These are phyloP conservation scores for Bigelowiella natans DNA, from an alignment of 78 protist genomes.

Conservation along the genomic window DNA sequence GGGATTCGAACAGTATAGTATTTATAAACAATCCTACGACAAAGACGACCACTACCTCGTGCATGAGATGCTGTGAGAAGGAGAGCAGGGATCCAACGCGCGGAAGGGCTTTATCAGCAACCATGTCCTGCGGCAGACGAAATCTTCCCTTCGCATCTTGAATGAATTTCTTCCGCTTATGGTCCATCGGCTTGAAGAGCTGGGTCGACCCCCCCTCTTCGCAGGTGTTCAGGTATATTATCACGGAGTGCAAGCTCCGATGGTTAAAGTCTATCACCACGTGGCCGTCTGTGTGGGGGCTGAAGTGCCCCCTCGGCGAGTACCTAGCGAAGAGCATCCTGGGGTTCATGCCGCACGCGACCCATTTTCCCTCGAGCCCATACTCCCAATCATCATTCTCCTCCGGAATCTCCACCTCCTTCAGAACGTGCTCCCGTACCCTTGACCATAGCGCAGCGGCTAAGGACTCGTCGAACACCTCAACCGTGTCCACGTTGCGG, in stretches of 20 bases:
- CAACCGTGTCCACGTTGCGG: not conserved
- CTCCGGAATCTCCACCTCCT: not conserved
- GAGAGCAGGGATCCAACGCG: not conserved
- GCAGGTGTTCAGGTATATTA: conserved; percentile 8
- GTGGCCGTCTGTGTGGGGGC: conserved; percentile 21
- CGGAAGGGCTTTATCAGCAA: not conserved
- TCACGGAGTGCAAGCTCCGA: not conserved
- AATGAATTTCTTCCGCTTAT: not conserved
- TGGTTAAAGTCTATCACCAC: not conserved
- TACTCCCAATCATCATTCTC: not conserved
- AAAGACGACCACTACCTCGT: not conserved
- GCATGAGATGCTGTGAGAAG: not conserved
- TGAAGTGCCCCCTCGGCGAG: conserved; percentile 12
- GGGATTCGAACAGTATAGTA: not conserved
- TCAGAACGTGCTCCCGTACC: not conserved
- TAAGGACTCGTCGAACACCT: not conserved
- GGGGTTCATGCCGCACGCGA: not conserved
- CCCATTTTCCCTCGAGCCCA: not conserved
- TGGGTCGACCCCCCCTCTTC: conserved; percentile 1
- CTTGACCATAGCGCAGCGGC: not conserved
- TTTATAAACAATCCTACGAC: not conserved
- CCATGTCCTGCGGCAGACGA: not conserved
- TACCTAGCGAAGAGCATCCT: conserved; percentile 7
- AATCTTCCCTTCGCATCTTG: not conserved
- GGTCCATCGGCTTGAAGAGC: not conserved